A percentile compares a stretch with the other conserved stretches of the same genome.
These are phyloP conservation scores for Stevia rebaudiana DNA, from an alignment of 140 eudicot genomes.

Conservation along the genomic window DNA sequence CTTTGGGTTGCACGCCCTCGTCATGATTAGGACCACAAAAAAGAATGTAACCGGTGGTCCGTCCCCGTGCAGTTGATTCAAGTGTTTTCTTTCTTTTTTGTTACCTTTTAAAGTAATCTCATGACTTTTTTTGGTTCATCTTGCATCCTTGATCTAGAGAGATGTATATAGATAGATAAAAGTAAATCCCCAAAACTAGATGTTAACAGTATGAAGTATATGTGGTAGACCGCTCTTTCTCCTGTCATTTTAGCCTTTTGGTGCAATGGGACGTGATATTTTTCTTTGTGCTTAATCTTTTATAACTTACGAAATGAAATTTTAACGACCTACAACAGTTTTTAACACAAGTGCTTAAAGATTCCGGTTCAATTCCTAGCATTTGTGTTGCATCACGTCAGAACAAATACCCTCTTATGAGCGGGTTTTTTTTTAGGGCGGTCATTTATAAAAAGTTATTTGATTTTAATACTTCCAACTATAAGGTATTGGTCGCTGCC, in stretches of 20 bases:
- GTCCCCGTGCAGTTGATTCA: slow-evolving; percentile 4
- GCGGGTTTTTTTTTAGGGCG: no score
- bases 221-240: slow-evolving; percentile 20
- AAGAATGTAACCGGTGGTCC: background rate
- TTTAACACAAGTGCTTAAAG: no score
- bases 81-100: background rate
- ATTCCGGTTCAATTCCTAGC: no score
- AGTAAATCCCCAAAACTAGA: slow-evolving; percentile 24
- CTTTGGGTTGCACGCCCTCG: slow-evolving; percentile 92
- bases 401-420: no score
- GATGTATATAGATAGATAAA: slow-evolving; percentile 53
- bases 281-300: slow-evolving; percentile 10
- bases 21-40: slow-evolving; percentile 45
- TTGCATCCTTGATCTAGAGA: slow-evolving; percentile 36
- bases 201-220: slow-evolving; percentile 31
- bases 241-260: slow-evolving; percentile 11
- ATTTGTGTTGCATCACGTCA: no score
- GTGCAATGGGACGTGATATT: slow-evolving; percentile 16
- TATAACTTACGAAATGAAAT: slow-evolving; percentile 1
- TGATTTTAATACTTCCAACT: no score
- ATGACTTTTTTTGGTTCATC: slow-evolving; percentile 14
- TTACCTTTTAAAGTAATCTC: slow-evolving; percentile 16
- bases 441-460: no score
- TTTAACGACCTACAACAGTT: no score
- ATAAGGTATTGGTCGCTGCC: no score